These are phyloP conservation scores for Chenopodium quinoa DNA, from an alignment of 148 eudicot genomes.

Conservation along the genomic window DNA sequence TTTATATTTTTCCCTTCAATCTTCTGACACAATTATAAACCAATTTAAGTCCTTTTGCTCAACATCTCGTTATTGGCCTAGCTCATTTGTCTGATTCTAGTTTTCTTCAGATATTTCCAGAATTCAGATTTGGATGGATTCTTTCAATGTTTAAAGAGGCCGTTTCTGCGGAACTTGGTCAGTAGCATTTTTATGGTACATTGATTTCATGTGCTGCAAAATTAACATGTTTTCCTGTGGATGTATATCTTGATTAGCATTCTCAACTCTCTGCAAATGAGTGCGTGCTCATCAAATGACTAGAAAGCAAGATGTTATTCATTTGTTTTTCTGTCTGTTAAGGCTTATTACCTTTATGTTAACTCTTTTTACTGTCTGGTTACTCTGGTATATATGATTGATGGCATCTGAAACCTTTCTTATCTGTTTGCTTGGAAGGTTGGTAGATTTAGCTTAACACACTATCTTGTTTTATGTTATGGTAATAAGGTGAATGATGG, in stretches of 20 bases:
- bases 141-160: slow-evolving; percentile 66
- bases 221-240: not conserved
- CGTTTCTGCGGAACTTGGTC: slow-evolving; percentile 82
- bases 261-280: not conserved
- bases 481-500: too few species aligned
- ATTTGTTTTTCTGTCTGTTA: not conserved
- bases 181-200: slow-evolving; percentile 31
- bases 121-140: slow-evolving; percentile 88
- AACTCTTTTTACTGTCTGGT: not conserved
- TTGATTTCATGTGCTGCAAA: not conserved
- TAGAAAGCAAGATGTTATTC: not conserved
- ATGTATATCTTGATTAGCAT: not conserved
- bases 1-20: not conserved
- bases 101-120: slow-evolving; percentile 73
- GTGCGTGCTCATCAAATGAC: not conserved
- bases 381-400: too few species aligned
- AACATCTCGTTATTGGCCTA: not conserved
- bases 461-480: not conserved
- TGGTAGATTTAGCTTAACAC: not conserved
- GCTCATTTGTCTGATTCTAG: slow-evolving; percentile 11
- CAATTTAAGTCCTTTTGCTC: not conserved
- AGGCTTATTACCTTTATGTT: too few species aligned
- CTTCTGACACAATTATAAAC: not conserved
- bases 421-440: too few species aligned
- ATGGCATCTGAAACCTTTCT: too few species aligned